A percentile compares a stretch with the other conserved stretches of the same genome.
Evolutionary conservation across 208 protist genomes (phyloP).

Genomic region (Naegleria gruberi): DNA sequence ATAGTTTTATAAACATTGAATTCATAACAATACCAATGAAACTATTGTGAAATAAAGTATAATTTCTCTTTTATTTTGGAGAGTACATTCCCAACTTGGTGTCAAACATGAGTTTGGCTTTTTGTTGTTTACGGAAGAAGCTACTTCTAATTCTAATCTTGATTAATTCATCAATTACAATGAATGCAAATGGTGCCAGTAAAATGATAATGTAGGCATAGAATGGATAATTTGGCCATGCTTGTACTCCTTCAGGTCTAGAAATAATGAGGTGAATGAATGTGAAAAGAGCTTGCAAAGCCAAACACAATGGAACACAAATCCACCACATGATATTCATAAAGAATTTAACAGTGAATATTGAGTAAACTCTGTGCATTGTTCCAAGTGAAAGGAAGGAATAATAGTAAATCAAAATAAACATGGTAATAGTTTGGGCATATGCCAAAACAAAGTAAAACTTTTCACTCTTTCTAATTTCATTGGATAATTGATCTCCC

Average conservation of each 20-base stretch:
- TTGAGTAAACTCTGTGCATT: background rate
- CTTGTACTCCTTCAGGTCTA: background rate
- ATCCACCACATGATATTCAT: background rate
- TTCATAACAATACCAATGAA: too few species aligned
- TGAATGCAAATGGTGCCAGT: background rate
- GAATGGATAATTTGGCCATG: background rate
- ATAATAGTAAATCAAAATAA: background rate
- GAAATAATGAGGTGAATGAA: background rate
- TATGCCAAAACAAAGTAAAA: background rate
- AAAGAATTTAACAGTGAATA: background rate
- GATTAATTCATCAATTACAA: conserved; percentile 17
- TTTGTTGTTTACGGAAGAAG: background rate
- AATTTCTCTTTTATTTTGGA: conserved; percentile 3
- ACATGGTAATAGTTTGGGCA: conserved; percentile 9
- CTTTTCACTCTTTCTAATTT: background rate
- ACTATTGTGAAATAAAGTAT: too few species aligned
- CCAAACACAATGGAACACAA: background rate
- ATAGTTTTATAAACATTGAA: too few species aligned
- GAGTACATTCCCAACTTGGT: conserved; percentile 20
- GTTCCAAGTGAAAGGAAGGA: background rate
- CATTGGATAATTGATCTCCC: background rate
- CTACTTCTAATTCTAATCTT: background rate
- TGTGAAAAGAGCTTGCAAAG: background rate
- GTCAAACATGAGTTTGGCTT: background rate
- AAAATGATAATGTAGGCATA: conserved; percentile 19